phyloP scores from a whole-genome alignment of 1,284 basidiomycete species.

The Leccinum glutinopallens region DNA sequence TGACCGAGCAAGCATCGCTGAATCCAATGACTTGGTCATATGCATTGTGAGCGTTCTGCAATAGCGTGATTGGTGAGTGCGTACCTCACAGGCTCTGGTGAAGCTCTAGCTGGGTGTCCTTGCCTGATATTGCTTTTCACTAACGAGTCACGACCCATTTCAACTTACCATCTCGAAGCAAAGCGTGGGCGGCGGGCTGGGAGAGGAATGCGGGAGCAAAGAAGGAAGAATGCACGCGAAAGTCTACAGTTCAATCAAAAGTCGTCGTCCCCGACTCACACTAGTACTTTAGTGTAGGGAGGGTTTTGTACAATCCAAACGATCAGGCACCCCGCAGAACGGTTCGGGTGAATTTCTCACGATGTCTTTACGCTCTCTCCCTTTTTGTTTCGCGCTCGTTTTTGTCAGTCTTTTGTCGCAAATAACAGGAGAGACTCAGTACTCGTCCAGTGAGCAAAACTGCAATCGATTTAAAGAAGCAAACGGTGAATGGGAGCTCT shows the following conservation, averaged over 20 bases:
- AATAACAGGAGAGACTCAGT: too few relatives aligned
- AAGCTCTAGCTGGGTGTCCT: conserved; percentile 52
- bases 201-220: conserved; percentile 53
- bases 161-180: conserved; percentile 44
- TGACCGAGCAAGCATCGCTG: conserved; percentile 40
- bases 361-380: too few relatives aligned
- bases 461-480: too few relatives aligned
- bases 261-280: too few relatives aligned
- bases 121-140: conserved; percentile 51
- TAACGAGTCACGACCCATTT: conserved; percentile 47
- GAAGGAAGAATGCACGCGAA: conserved; percentile 80
- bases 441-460: too few relatives aligned
- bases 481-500: too few relatives aligned
- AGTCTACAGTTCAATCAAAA: conserved; percentile 44
- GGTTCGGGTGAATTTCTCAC: too few relatives aligned
- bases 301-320: too few relatives aligned
- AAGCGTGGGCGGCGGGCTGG: conserved; percentile 60
- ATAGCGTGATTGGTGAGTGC: conserved; percentile 13
- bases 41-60: conserved; percentile 9
- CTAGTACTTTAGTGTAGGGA: too few relatives aligned
- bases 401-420: too few relatives aligned
- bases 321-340: too few relatives aligned
- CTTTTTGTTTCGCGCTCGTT: too few relatives aligned
- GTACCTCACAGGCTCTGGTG: conserved; percentile 47
- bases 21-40: conserved; percentile 29